Conservation (phyloP, 805 yeast genomes). For the Torulaspora quercuum region DNA sequence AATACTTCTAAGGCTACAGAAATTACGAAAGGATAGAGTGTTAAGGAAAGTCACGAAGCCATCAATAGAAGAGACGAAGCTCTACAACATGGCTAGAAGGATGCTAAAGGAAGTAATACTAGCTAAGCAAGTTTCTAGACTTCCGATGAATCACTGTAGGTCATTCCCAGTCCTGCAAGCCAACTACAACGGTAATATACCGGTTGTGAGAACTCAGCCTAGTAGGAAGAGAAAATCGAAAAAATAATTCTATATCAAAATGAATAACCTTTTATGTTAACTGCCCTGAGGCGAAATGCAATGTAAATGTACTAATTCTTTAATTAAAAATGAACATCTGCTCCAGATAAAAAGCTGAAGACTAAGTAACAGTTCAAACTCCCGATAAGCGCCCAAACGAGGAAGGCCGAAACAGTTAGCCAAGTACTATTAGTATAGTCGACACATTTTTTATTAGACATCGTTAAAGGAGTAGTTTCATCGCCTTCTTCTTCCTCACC, state of each 20-base stretch:
- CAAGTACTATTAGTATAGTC: conserved; percentile 70
- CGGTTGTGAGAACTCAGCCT: conserved; percentile 45
- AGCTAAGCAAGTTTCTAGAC: conserved; percentile 36
- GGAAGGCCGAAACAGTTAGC: conserved; percentile 51
- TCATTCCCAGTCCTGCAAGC: conserved; percentile 66
- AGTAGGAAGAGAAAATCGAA: conserved; percentile 33
- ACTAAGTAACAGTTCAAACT: conserved; percentile 69
- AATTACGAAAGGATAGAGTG: conserved; percentile 47
- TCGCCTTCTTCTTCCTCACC: conserved; percentile 30
- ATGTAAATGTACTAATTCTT: conserved; percentile 1
- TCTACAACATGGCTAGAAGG: conserved; percentile 45
- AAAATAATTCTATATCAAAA: conserved; percentile 13
- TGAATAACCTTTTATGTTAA: conserved; percentile 3
- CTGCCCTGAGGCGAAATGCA: conserved; percentile 3
- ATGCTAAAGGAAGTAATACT: conserved; percentile 45
- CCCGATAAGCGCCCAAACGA: conserved; percentile 69
- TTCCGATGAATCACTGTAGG: conserved; percentile 34
- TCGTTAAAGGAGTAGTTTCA: conserved; percentile 31
- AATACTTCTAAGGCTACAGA: conserved; percentile 48
- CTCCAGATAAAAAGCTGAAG: conserved; percentile 46
- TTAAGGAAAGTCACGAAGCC: conserved; percentile 39
- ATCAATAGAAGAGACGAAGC: conserved; percentile 40
- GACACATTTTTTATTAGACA: conserved; percentile 33
- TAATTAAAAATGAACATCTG: conserved; percentile 48
- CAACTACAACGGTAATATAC: conserved; percentile 76